Conservation (phyloP, 176 grass and related monocot species). For the Carex scoparia region DNA sequence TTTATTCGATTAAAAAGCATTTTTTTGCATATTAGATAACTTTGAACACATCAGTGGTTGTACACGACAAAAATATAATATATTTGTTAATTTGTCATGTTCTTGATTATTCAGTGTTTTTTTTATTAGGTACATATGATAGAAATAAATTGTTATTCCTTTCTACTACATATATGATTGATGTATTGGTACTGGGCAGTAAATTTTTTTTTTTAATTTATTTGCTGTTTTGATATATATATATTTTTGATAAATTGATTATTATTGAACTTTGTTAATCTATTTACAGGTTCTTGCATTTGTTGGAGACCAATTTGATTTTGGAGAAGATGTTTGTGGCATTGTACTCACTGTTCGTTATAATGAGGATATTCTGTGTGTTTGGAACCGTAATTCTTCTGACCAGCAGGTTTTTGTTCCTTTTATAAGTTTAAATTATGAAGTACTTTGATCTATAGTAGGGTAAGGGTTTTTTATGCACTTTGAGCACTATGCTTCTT, state of each 20-base stretch:
- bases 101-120: not conserved
- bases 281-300: conserved; percentile 70
- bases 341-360: conserved; percentile 82
- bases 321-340: conserved; percentile 85
- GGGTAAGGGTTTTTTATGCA: not conserved
- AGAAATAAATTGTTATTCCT: too few relatives aligned
- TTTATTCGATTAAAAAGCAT: not conserved
- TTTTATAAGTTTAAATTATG: not conserved
- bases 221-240: not conserved
- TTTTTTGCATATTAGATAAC: not conserved
- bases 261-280: not conserved
- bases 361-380: conserved; percentile 92
- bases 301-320: conserved; percentile 94
- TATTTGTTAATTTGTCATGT: not conserved
- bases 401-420: conserved; percentile 65
- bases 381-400: conserved; percentile 92
- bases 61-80: not conserved
- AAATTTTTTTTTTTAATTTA: not conserved
- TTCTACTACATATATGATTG: not conserved
- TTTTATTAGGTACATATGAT: not conserved
- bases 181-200: not conserved
- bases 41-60: not conserved
- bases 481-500: not conserved
- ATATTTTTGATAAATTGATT: not conserved
- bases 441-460: not conserved